phyloP scores from a whole-genome alignment of 2,329 filamentous ascomycete species.

The Dactylellina parvicollis region DNA sequence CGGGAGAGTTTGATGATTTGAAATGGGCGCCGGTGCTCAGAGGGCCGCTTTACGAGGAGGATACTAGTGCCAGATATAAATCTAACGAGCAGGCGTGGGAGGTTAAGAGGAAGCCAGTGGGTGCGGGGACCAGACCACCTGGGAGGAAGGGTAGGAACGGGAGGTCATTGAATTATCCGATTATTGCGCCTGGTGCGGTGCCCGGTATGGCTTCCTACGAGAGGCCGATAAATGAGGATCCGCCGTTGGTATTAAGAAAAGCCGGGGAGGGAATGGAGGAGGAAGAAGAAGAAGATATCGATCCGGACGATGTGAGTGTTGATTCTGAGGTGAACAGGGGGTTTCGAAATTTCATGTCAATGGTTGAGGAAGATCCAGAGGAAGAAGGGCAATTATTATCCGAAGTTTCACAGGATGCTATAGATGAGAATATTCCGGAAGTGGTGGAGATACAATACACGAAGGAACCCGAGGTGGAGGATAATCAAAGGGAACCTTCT shows the following conservation, averaged over 20 bases:
- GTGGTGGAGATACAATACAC: neutral
- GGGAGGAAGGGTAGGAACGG: neutral
- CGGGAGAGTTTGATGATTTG: neutral
- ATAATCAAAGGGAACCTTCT: no score
- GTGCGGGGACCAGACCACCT: no score
- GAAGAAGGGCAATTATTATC: no score
- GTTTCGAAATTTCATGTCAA: neutral
- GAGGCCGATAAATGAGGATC: neutral
- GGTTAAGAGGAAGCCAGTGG: neutral
- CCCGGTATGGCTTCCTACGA: constrained; percentile 14
- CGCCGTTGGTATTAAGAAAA: neutral
- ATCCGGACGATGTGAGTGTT: neutral
- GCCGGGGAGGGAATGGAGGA: neutral
- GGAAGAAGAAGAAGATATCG: neutral
- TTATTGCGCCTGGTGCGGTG: neutral
- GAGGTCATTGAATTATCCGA: neutral
- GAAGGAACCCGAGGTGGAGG: neutral
- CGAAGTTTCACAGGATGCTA: neutral
- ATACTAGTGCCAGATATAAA: neutral
- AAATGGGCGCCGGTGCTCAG: neutral
- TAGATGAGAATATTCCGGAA: neutral
- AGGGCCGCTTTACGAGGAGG: neutral
- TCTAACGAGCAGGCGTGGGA: neutral
- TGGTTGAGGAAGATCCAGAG: neutral
- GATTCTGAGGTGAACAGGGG: neutral